phyloP scores from a whole-genome alignment of 2,329 filamentous ascomycete genomes.

The Cercospora sp. region DNA sequence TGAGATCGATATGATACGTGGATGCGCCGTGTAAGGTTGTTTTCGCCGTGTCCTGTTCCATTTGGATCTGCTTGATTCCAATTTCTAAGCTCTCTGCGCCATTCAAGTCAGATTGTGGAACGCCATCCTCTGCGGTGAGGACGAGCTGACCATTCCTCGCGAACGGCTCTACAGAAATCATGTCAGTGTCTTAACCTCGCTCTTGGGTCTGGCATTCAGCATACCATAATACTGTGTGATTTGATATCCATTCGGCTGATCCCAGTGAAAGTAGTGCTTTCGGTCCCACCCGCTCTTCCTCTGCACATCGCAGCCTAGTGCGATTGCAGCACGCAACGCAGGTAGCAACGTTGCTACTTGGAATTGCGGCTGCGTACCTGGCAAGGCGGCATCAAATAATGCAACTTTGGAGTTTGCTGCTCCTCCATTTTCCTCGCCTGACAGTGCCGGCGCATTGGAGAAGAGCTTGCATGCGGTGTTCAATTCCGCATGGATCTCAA shows the following conservation, averaged over 20 bases:
- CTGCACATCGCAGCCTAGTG: conserved; percentile 78
- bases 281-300: conserved; percentile 81
- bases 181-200: background rate
- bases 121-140: conserved; percentile 74
- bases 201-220: background rate
- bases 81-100: conserved; percentile 67
- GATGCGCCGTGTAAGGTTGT: conserved; percentile 75
- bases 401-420: conserved; percentile 83
- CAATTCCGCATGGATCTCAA: conserved; percentile 95
- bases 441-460: conserved; percentile 58
- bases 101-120: conserved; percentile 69
- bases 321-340: conserved; percentile 84
- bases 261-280: conserved; percentile 99
- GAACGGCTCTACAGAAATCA: conserved; percentile 53
- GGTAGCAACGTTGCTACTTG: conserved; percentile 81
- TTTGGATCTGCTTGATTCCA: conserved; percentile 89
- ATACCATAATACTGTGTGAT: conserved; percentile 89
- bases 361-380: conserved; percentile 83
- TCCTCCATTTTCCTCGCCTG: conserved; percentile 28
- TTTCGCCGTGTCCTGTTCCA: conserved; percentile 98
- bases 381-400: conserved; percentile 84
- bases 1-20: conserved; percentile 84
- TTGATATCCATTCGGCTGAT: conserved; percentile 94
- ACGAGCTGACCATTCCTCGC: conserved; percentile 70
- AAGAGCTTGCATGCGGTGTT: conserved; percentile 90